Evolutionary conservation across 768 basidiomycete species (phyloP), one percentile per base, ranked within the genome.

Genomic region (Hydnum rufescens): DNA sequence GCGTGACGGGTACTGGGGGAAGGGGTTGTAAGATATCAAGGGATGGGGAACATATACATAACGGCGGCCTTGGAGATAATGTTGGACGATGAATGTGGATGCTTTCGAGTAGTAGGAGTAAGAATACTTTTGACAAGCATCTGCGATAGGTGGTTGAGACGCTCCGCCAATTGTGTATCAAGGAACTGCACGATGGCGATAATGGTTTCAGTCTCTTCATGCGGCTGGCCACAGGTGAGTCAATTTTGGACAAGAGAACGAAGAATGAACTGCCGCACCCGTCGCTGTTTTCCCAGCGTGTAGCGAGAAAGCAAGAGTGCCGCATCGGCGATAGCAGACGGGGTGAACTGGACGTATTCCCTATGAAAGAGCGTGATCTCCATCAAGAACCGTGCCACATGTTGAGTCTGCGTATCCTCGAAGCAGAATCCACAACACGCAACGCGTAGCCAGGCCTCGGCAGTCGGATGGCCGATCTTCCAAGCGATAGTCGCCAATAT

Each of bases 91-190:
- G 63, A 87, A 78, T 23, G 83, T 88, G 23, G 93, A 90, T 0
- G 90, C 88, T 68, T 90, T 92, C 48, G 87, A 89, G 68, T 93
- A 97, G 69, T 92, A 95, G 42, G 82, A 81, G 60, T 87, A 90
- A 3, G 92, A 92, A 68, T 99, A 96, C 70, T 99, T 99, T 92
- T 89, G 63, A 96, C 78, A 61, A 96, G 71, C n/a, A 84, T 90
- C 65, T 93, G 84, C 8, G 93, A 96, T 30, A 99, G 74, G 58
- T 86, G 82, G 61, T 90, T 85, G 68, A 93, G 81, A 62, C 87
- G 78, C 63, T 81, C 82, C 28, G 83, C 76, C 60, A 97, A 74
- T 58, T 86, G 81, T 53, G 68, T 77, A 67, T 99, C 93, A 63
- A 99, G 74, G 54, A 76, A 74, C 46, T 84, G 79, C 31, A 93